Evolutionary conservation across 129 eudicot species (phyloP), one percentile per base, ranked within the genome.

Genomic region (Arctium minus): DNA sequence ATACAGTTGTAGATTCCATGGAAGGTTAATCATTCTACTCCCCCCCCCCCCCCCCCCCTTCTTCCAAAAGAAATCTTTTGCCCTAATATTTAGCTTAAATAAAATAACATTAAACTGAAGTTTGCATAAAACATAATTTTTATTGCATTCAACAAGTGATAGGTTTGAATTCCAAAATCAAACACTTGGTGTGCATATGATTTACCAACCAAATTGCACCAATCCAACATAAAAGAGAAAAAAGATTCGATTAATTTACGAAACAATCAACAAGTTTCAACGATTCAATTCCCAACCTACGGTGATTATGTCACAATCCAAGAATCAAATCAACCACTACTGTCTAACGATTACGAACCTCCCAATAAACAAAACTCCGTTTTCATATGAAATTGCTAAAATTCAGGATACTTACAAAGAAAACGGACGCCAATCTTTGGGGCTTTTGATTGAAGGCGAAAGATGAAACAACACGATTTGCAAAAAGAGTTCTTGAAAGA

Each of bases 401-500:
- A 56, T 18, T 3, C 29, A 11, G 32, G 80, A 76, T 27, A 71
- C 88, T 86, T 89, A 89, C 92, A 56, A 18, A 72, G 62, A 81
- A 62, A 73, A 81, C 29, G 13, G 88, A 67, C 3, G 92, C 75
- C 22, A 83, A 73, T 36, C 68, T 39, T 72, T 64, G 81, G 27
- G 85, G 85, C 3, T 68, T 85, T 53, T 70, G 85, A 30, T 37
- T 46, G 80, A 67, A 76, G 18, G 80, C 39, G 27, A 74, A 40
- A 13, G 90, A 82, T 11, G 87, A 77, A 80, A 82, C 77, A 68
- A 87, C 50, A 81, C 89, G 89, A 78, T 36, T 74, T 18, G 87
- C 81, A 13, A 85, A 87, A 22, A 87, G 70, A 69, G 84, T 85
- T 89, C 89, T 87, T 50, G 90, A 89, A 29, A 87, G 40, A 69